A percentile compares a stretch with the other conserved stretches of the same genome.
Conservation (phyloP, 148 eudicot species). For the Bassia scoparia region DNA sequence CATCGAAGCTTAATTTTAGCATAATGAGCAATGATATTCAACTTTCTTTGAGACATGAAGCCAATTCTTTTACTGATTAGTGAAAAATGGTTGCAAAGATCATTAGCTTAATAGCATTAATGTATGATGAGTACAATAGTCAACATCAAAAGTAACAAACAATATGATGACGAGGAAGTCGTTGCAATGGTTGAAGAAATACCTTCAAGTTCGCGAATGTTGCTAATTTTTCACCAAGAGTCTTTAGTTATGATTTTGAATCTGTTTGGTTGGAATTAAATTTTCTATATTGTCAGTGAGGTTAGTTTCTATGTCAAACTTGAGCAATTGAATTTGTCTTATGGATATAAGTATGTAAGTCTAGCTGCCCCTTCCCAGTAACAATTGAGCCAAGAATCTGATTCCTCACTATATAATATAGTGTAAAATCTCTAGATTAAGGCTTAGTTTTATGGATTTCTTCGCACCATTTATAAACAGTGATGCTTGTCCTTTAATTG, state of each 20-base stretch:
- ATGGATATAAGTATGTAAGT: not conserved
- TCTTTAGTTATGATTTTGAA: not conserved
- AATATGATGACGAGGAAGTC: constrained; percentile 71
- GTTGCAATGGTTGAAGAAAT: constrained; percentile 75
- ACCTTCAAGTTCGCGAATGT: constrained; percentile 51
- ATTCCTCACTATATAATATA: too few species aligned
- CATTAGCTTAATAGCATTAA: too few species aligned
- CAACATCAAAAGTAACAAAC: too few species aligned
- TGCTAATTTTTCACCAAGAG: not conserved
- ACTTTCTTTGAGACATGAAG: too few species aligned
- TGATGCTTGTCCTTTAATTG: not conserved
- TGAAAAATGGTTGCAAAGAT: too few species aligned
- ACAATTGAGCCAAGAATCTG: not conserved
- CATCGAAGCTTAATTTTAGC: too few species aligned
- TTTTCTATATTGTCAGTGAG: not conserved
- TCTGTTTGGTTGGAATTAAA: not conserved
- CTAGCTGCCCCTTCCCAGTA: not conserved
- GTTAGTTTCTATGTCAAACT: not conserved
- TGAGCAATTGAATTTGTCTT: not conserved
- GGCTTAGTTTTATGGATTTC: not conserved
- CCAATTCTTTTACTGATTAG: too few species aligned
- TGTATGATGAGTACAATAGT: too few species aligned
- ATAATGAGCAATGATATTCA: too few species aligned
- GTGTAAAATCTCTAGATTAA: not conserved
- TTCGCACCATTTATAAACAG: not conserved